Conservation (phyloP, 768 basidiomycete genomes). For the Terana coerulea region DNA sequence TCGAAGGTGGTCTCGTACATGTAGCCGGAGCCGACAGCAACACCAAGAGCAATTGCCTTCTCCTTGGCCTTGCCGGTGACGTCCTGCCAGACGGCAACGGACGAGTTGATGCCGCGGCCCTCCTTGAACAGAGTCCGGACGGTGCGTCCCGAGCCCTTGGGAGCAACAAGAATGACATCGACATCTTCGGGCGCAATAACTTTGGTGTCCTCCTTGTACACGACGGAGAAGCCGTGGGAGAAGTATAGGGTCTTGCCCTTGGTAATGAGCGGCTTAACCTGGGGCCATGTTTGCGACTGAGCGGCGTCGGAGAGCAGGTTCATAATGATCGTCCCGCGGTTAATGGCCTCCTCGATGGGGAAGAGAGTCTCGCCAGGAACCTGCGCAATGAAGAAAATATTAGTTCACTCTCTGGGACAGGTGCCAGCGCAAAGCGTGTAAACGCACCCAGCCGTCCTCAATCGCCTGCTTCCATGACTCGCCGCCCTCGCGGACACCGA, state of each 20-base stretch:
- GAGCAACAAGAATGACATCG: constrained; percentile 98
- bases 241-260: constrained; percentile 99
- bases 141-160: constrained; percentile 97
- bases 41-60: constrained; percentile 92
- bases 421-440: not conserved
- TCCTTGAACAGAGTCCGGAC: constrained; percentile 99
- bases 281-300: constrained; percentile 95
- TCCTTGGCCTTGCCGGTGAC: constrained; percentile 98
- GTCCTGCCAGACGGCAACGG: constrained; percentile 94
- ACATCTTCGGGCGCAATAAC: constrained; percentile 90
- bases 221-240: constrained; percentile 98
- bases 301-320: constrained; percentile 99
- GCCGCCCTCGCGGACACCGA: constrained; percentile 96
- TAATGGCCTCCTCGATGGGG: constrained; percentile 96
- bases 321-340: constrained; percentile 98
- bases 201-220: constrained; percentile 96
- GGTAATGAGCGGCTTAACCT: constrained; percentile 90
- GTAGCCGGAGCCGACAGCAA: constrained; percentile 95
- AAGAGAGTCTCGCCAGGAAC: constrained; percentile 97
- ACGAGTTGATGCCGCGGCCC: constrained; percentile 97
- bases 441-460: constrained; percentile 92
- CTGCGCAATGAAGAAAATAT: constrained; percentile 35
- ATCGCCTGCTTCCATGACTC: constrained; percentile 95
- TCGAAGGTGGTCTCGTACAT: constrained; percentile 98
- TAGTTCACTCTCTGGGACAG: too few relatives aligned